These are phyloP conservation scores for Aspergillus sparsus DNA, from an alignment of 495 filamentous ascomycete genomes.

Conservation along the genomic window DNA sequence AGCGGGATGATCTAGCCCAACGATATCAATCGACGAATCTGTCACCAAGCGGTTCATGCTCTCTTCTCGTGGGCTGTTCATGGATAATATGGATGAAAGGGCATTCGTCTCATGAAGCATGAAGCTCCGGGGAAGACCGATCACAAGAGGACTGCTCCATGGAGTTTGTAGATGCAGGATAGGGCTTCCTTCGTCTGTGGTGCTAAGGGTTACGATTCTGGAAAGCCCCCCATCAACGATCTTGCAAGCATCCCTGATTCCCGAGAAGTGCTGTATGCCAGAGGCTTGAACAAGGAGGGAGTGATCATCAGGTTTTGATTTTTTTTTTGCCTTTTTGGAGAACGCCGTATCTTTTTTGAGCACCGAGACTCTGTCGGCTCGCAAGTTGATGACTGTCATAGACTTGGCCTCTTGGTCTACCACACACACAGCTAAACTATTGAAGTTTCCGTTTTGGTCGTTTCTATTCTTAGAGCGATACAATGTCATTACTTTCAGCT, in stretches of 20 bases:
- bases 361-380: constrained; percentile 38
- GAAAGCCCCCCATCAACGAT: constrained; percentile 68
- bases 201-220: constrained; percentile 69
- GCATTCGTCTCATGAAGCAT: constrained; percentile 47
- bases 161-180: constrained; percentile 73
- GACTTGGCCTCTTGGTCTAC: constrained; percentile 66
- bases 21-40: constrained; percentile 46
- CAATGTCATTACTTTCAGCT: constrained; percentile 64
- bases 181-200: constrained; percentile 59
- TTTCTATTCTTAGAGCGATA: constrained; percentile 52
- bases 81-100: constrained; percentile 35
- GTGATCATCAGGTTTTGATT: constrained; percentile 25
- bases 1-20: constrained; percentile 45
- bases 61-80: constrained; percentile 47
- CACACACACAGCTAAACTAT: constrained; percentile 64
- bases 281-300: constrained; percentile 44
- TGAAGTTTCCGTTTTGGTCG: constrained; percentile 31
- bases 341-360: constrained; percentile 35
- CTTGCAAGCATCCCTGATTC: constrained; percentile 73
- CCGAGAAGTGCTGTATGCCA: constrained; percentile 45
- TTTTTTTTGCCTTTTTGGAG: constrained; percentile 34
- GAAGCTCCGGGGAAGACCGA: constrained; percentile 54
- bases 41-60: constrained; percentile 55
- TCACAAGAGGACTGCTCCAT: constrained; percentile 63
- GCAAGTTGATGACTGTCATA: constrained; percentile 66